These are phyloP conservation scores for Apophysomyces variabilis DNA, from an alignment of 371 early-diverging fungal species.

Conservation along the genomic window DNA sequence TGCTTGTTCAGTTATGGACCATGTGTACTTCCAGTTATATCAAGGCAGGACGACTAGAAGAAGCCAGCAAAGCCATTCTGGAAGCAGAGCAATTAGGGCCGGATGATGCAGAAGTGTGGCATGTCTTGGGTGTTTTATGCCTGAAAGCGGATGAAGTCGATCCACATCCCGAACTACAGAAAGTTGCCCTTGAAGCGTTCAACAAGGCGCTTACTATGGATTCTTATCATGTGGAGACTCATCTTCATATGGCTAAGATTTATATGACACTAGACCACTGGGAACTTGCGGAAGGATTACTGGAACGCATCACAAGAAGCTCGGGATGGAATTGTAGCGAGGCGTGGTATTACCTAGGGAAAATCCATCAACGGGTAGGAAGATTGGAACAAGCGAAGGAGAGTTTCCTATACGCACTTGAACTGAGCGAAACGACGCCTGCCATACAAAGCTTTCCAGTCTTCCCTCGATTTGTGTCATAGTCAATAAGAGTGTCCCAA, in stretches of 20 bases:
- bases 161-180: constrained; percentile 20
- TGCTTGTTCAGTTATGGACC: constrained; percentile 55
- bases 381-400: constrained; percentile 36
- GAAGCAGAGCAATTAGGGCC: constrained; percentile 63
- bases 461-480: constrained; percentile 38
- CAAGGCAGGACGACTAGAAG: constrained; percentile 58
- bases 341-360: constrained; percentile 41
- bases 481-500: neutral
- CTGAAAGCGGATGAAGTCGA: constrained; percentile 30
- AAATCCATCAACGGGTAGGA: constrained; percentile 28
- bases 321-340: constrained; percentile 41
- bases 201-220: constrained; percentile 54
- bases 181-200: constrained; percentile 47
- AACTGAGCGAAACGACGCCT: constrained; percentile 35
- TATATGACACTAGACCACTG: constrained; percentile 24
- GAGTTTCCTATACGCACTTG: constrained; percentile 38
- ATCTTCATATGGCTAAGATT: constrained; percentile 30
- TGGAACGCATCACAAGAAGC: constrained; percentile 36
- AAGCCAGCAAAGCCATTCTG: constrained; percentile 63
- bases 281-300: constrained; percentile 38
- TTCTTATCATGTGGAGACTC: constrained; percentile 33
- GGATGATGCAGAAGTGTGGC: constrained; percentile 60
- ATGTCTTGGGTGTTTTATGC: constrained; percentile 55
- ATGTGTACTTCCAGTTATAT: constrained; percentile 64
- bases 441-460: constrained; percentile 18